A percentile compares a stretch with the other conserved stretches of the same genome.
Evolutionary conservation across 2,329 filamentous ascomycete genomes (phyloP).

Genomic region (Coniochaeta sp.): DNA sequence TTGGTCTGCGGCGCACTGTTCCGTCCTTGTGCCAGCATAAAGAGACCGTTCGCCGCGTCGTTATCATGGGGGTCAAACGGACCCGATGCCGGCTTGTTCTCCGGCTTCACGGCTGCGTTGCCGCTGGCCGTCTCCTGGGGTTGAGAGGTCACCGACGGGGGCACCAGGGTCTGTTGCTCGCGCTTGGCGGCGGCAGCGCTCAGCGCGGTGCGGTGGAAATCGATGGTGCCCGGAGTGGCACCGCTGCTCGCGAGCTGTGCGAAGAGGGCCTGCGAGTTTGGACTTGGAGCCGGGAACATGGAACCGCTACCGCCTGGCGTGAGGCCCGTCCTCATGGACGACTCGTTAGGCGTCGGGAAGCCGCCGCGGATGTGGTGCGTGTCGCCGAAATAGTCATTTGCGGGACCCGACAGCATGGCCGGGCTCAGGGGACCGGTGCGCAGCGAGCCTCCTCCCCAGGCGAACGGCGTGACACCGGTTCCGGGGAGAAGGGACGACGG

Average conservation of each 20-base stretch:
- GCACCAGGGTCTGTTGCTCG: conserved; percentile 30
- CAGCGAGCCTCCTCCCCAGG: conserved; percentile 78
- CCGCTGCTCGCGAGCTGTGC: conserved; percentile 72
- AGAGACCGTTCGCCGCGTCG: conserved; percentile 90
- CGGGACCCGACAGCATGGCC: conserved; percentile 88
- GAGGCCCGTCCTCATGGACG: conserved; percentile 80
- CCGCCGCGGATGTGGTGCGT: conserved; percentile 70
- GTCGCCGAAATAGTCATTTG: conserved; percentile 82
- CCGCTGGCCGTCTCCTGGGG: conserved; percentile 43
- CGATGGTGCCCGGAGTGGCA: conserved; percentile 81
- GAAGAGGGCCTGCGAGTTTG: conserved; percentile 77
- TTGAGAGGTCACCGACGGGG: conserved; percentile 37
- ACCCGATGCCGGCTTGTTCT: conserved; percentile 47
- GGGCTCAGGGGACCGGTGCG: conserved; percentile 90
- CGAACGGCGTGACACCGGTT: conserved; percentile 63
- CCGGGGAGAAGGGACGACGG: conserved; percentile 75
- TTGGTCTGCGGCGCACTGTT: conserved; percentile 43
- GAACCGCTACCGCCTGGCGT: conserved; percentile 93
- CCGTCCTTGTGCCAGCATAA: conserved; percentile 72
- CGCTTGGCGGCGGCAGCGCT: conserved; percentile 65
- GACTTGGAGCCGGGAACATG: conserved; percentile 92
- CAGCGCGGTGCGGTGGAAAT: conserved; percentile 91
- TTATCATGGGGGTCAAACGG: conserved; percentile 86
- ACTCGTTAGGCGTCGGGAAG: conserved; percentile 95
- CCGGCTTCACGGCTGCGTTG: conserved; percentile 32